A percentile compares a stretch with the other conserved stretches of the same genome.
Evolutionary conservation across 768 basidiomycete genomes (phyloP).

Genomic region (Suillus variegatus): DNA sequence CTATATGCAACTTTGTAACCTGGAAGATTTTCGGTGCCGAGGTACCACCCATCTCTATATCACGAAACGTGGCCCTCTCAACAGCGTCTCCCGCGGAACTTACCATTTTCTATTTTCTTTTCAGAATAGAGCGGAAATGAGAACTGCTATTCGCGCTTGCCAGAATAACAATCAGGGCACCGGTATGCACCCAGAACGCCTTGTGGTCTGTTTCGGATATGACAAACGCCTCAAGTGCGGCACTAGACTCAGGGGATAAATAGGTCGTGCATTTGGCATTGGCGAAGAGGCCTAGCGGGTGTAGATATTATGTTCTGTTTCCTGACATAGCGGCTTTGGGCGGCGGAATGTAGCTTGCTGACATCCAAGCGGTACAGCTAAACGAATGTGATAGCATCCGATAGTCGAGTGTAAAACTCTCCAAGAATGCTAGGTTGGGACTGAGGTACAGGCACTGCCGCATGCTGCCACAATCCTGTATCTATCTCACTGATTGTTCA

Average conservation of each 20-base stretch:
- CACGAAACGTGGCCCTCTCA: no score
- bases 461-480: not conserved
- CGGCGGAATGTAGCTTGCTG: not conserved
- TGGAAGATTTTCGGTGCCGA: not conserved
- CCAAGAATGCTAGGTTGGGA: no score
- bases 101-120: no score
- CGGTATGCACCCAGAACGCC: not conserved
- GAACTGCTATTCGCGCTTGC: not conserved
- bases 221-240: not conserved
- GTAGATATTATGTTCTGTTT: not conserved
- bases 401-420: not conserved
- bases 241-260: not conserved
- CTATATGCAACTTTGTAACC: not conserved
- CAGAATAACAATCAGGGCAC: not conserved
- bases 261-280: not conserved
- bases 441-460: not conserved
- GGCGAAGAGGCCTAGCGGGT: not conserved
- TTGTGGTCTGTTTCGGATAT: not conserved
- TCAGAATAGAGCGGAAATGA: not conserved
- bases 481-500: not conserved
- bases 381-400: not conserved
- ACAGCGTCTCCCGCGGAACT: not conserved
- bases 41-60: not conserved
- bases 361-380: not conserved
- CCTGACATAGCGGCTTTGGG: no score